Base-by-base conservation (phyloP, 257 asterid species). In the Penstemon davidsonii region DNA sequence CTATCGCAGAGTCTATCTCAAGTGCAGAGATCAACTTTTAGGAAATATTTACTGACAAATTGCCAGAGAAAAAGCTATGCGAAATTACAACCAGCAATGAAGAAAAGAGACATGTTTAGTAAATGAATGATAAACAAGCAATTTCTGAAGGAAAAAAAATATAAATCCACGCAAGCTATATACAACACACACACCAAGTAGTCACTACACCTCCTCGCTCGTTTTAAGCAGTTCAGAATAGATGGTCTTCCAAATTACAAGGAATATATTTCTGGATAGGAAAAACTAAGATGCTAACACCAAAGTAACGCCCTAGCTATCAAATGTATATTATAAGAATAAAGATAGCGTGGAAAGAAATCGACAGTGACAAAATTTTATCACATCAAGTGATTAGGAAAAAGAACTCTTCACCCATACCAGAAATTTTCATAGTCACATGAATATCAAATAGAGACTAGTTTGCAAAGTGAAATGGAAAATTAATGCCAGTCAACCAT, bases 1-100 rank as follows among this genome's bases (percentile, higher is more conserved):
- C 47, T 56, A 40, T n/a, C 37, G 51, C 55, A 63, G 57, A 37
- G 33, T 54, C 56, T 8, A 54, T 56, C 78, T 59, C 45, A 13
- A 56, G 62, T 42, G 33, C 53, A 73, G 37, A 68, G 45, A 39
- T 11, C 44, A 25, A 46, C 56, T 66, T 63, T 37, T 56, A 3
- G 46, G 56, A 68, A 71, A 57, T 40, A 42, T 45, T 41, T 58
- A 8, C 37, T 41, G 3, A 13, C 55, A 63, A 11, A 46, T 8
- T 15, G 46, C 37, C n/a, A 41, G 38, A 37, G 9, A 53, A 39
- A 45, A 39, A 15, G 57, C 13, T 33, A 4, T 13, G 33, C 70
- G 62, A 36, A 13, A 39, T 11, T 47, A 54, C 45, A 58, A 73
- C 71, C 62, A 60, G 18, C 18, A 41, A 73, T 18, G 60, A 64